phyloP scores from a whole-genome alignment of 139 green algal species.

The Chlorokybus atmophyticus region DNA sequence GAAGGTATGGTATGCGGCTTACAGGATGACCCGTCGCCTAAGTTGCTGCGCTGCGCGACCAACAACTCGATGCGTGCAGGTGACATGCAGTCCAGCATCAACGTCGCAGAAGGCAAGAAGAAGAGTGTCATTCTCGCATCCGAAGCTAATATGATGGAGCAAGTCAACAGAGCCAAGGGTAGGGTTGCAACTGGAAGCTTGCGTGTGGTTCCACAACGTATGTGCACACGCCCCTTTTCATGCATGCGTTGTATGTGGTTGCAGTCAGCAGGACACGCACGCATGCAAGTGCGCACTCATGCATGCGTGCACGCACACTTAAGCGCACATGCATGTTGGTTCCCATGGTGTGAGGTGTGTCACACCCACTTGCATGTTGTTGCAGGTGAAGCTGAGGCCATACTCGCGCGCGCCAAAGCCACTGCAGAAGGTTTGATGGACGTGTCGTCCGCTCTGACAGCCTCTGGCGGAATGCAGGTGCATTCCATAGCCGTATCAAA shows the following conservation, averaged over 20 bases:
- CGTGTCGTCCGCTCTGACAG: conserved; percentile 43
- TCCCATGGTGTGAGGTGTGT: too few relatives aligned
- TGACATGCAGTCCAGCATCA: conserved; percentile 74
- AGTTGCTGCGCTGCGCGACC: neutral
- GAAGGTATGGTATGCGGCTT: conserved; percentile 7
- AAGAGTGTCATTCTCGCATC: conserved; percentile 62
- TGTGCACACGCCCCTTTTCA: too few relatives aligned
- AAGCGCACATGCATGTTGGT: too few relatives aligned
- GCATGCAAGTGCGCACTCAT: neutral
- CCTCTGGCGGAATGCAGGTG: conserved; percentile 33
- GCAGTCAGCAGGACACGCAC: conserved; percentile 37
- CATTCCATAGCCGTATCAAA: too few relatives aligned
- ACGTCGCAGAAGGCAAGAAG: conserved; percentile 84
- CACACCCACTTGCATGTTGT: conserved; percentile 15
- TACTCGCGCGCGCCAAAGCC: conserved; percentile 47
- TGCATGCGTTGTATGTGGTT: too few relatives aligned
- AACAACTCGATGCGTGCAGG: conserved; percentile 36
- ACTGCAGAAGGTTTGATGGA: conserved; percentile 46
- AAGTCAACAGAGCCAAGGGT: conserved; percentile 72
- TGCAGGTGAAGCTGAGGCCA: conserved; percentile 47
- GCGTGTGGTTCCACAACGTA: too few relatives aligned
- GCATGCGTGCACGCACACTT: too few relatives aligned
- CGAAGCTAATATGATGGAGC: conserved; percentile 55
- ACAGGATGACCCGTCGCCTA: neutral
- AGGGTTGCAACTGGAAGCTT: too few relatives aligned